These are phyloP conservation scores for Pholiota conissans DNA, from an alignment of 768 basidiomycete species.

Conservation along the genomic window DNA sequence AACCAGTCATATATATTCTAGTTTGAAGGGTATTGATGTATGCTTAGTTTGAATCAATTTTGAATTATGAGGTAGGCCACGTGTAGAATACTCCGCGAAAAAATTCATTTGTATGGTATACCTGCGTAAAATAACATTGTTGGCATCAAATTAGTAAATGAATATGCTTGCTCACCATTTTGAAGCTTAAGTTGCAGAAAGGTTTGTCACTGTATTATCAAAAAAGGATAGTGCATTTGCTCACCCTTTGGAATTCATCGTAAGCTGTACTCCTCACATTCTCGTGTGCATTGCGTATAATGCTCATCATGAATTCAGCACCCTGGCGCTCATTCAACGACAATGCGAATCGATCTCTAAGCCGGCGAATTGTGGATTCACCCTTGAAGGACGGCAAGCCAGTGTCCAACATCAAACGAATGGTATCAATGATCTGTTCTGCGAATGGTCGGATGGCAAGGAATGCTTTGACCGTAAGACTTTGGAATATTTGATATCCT, in stretches of 20 bases:
- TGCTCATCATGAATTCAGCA: slow-evolving; percentile 89
- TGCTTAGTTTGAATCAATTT: too few species aligned
- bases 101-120: slow-evolving; percentile 41
- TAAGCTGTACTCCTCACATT: slow-evolving; percentile 92
- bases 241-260: slow-evolving; percentile 91
- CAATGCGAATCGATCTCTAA: slow-evolving; percentile 85
- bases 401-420: slow-evolving; percentile 92
- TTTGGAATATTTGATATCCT: slow-evolving; percentile 93
- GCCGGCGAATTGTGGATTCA: slow-evolving; percentile 83
- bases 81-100: too few species aligned
- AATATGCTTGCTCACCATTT: slow-evolving; percentile 31
- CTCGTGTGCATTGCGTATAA: slow-evolving; percentile 92
- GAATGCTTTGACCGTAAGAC: slow-evolving; percentile 94
- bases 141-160: background rate
- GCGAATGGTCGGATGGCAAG: slow-evolving; percentile 94
- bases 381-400: slow-evolving; percentile 97
- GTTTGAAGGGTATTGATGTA: too few species aligned
- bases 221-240: slow-evolving; percentile 21
- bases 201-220: background rate
- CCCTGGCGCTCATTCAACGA: slow-evolving; percentile 86
- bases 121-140: slow-evolving; percentile 24
- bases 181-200: slow-evolving; percentile 29
- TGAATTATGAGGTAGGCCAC: too few species aligned
- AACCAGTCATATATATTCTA: too few species aligned
- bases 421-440: slow-evolving; percentile 85